Base-by-base conservation (phyloP, 1,139 yeast species). In the Lodderomyces metapsilosis region DNA sequence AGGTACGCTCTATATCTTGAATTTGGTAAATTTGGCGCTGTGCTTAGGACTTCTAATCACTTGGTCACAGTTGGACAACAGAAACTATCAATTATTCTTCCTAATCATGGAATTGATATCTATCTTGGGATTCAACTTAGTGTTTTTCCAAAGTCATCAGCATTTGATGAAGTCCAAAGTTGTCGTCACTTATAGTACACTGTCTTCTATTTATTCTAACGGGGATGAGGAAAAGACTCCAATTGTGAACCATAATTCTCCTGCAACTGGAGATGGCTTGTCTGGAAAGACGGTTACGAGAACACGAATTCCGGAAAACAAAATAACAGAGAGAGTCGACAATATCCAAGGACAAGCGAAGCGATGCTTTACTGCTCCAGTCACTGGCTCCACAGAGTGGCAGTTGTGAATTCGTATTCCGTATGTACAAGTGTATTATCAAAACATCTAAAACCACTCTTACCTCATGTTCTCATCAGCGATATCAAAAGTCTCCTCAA, bases 401-500 rank as follows among this genome's bases (percentile, higher is more conserved):
- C 16, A 32, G 16, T 32, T 11, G 15, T 32, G 13, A 16, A 30
- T 16, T 11, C 22, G 11, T 2, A 32, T 15, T n/a, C 25, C 25
- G 9, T 36, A 31, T 23, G 27, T 40, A 36, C 39, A 40, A 21
- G 15, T 25, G 10, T 24, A 34, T 28, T 8, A 9, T 13, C 4
- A 15, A 15, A 15, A 11, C 18, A 28, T n/a, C 12, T 16, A 12
- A 5, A n/a, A 6, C 4, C 6, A n/a, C 5, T 28, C 6, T 10
- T 28, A 28, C 10, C 12, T 15, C n/a, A 28, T 4, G 6, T 13
- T 18, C 18, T 28, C 32, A 3, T 39, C 41, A 7, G 36, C 23
- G 9, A 57, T 37, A 18, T 48, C 53, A 13, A 50, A 39, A 5
- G 49, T 40, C 13, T 54, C 58, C 23, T 45, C 47, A 9, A 47